Evolutionary conservation across 345 rosid genomes (phyloP).

Genomic region (Bretschneidera sinensis): DNA sequence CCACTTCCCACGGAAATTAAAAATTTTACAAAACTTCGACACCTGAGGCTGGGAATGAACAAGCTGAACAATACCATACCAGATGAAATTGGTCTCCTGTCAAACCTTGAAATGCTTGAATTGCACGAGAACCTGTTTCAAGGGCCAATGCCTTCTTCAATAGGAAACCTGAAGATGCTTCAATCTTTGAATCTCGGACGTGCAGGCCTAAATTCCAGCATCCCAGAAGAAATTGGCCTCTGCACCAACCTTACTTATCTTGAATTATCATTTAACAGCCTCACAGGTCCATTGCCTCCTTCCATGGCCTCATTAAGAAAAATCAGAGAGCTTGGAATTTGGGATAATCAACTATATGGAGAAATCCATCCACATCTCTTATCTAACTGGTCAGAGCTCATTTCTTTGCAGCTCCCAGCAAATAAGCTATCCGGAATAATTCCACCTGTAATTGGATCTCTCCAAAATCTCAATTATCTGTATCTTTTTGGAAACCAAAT

Average conservation of each 20-base stretch:
- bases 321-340: slow-evolving; percentile 17
- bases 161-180: slow-evolving; percentile 35
- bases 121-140: slow-evolving; percentile 27
- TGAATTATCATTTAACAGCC: slow-evolving; percentile 20
- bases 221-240: slow-evolving; percentile 45
- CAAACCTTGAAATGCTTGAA: slow-evolving; percentile 32
- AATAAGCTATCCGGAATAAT: slow-evolving; percentile 45
- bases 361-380: slow-evolving; percentile 26
- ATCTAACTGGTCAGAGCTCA: slow-evolving; percentile 34
- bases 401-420: slow-evolving; percentile 62
- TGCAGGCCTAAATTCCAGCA: slow-evolving; percentile 42
- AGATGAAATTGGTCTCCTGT: slow-evolving; percentile 28
- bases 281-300: slow-evolving; percentile 55
- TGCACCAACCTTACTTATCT: slow-evolving; percentile 29
- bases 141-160: slow-evolving; percentile 30
- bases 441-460: slow-evolving; percentile 22
- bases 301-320: slow-evolving; percentile 18
- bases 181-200: slow-evolving; percentile 53
- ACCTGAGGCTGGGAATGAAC: slow-evolving; percentile 29
- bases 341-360: slow-evolving; percentile 19
- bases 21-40: slow-evolving; percentile 27
- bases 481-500: slow-evolving; percentile 13
- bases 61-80: slow-evolving; percentile 28
- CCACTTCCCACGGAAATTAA: slow-evolving; percentile 30
- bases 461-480: slow-evolving; percentile 14